Base-by-base conservation (phyloP, 2,329 filamentous ascomycete species). In the Mollisiaceae sp. region DNA sequence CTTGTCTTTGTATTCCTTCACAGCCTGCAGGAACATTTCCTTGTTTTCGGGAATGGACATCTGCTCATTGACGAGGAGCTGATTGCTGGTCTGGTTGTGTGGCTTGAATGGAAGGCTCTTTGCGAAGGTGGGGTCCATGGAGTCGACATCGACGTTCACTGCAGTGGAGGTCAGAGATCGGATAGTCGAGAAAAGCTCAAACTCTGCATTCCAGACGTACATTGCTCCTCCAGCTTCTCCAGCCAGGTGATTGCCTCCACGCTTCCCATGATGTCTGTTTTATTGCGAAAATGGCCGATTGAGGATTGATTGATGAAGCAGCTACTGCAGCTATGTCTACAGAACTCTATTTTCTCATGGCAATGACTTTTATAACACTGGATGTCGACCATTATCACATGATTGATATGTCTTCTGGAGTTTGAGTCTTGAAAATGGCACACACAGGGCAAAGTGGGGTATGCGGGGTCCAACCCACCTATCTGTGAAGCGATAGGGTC, bases 111-210 rank as follows among this genome's bases (percentile, higher is more conserved):
- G 77, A 72, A 82, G 79, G n/a, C 72, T 73, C 63, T 79, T 79
- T 66, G 82, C 79, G 70, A 80, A 82, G 15, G 81, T 79, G 0
- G 81, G 79, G 65, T 82, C 82, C 82, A 84, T 84, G 77, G 80
- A 83, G 69, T 84, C 82, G 27, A 84, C 80, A 65, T 84, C 82
- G 62, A 84, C 76, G 38, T 84, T 80, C 64, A 84, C 82, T 84
- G 43, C 64, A 36, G 43, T 22, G 18, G 36, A 20, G 39, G 58
- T 62, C 22, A 38, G 45, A 22, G 32, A 8, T 12, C 22, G 55
- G 24, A n/a, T 41, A 1, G 4, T 14, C 4, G 38, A 8, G 14
- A 6, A 4, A 50, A 9, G 20, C 9, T 60, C 5, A 24, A 54
- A 54, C 4, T 11, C 4, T 2, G 15, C 9, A 24, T 27, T 27